Percentiles rank a stretch among this genome's conserved stretches.
Conservation (phyloP, 768 basidiomycete species). For the Auricularia cornea region DNA sequence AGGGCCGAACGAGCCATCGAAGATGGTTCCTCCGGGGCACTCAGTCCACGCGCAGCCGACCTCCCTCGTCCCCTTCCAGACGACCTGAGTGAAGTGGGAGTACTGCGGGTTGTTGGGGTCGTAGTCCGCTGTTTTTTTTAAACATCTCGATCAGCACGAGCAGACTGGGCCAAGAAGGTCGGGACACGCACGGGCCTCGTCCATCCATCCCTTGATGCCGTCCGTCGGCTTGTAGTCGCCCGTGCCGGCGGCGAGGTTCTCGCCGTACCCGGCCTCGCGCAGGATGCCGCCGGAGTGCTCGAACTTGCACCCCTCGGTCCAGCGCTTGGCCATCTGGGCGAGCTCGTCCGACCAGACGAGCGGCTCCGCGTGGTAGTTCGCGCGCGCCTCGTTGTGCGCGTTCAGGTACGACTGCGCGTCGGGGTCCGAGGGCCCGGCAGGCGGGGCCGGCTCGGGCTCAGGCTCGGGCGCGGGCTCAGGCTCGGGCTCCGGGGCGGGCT, state of each 20-base stretch:
- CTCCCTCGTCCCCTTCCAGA: slow-evolving; percentile 53
- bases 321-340: slow-evolving; percentile 38
- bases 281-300: slow-evolving; percentile 39
- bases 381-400: slow-evolving; percentile 43
- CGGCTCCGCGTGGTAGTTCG: slow-evolving; percentile 30
- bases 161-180: neutral
- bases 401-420: slow-evolving; percentile 25
- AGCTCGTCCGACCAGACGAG: slow-evolving; percentile 43
- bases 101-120: slow-evolving; percentile 39
- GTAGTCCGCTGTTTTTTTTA: slow-evolving; percentile 16
- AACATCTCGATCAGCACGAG: neutral
- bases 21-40: slow-evolving; percentile 37
- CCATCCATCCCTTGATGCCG: slow-evolving; percentile 41
- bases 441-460: neutral
- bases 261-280: slow-evolving; percentile 30
- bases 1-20: slow-evolving; percentile 28
- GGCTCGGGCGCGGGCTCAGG: neutral
- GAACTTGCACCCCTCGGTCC: slow-evolving; percentile 45
- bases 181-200: slow-evolving; percentile 37
- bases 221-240: slow-evolving; percentile 34
- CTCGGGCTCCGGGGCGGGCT: neutral
- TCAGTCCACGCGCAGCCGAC: slow-evolving; percentile 47
- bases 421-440: neutral
- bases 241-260: slow-evolving; percentile 49
- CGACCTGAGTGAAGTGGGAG: slow-evolving; percentile 54